These are phyloP conservation scores for Phytopythium helicoides DNA, from an alignment of 352 stramenopile genomes.

Conservation along the genomic window DNA sequence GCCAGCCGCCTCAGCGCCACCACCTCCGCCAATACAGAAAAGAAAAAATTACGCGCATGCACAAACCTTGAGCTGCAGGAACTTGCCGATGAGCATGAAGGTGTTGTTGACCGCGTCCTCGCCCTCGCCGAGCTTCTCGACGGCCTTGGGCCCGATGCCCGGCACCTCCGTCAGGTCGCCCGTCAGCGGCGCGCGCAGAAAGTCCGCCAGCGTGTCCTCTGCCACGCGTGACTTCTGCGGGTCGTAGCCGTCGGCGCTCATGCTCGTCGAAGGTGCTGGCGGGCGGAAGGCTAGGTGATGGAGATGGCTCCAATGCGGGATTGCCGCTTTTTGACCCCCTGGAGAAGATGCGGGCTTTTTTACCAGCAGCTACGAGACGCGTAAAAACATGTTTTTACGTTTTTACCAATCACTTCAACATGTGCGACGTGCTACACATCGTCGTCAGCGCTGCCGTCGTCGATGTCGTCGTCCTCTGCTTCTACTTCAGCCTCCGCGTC, in stretches of 20 bases:
- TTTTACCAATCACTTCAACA: constrained; percentile 10
- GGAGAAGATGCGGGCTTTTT: no score
- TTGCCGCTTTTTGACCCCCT: no score
- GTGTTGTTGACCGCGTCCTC: constrained; percentile 94
- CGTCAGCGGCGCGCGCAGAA: constrained; percentile 89
- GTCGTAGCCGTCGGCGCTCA: constrained; percentile 87
- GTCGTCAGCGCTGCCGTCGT: neutral
- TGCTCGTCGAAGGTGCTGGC: constrained; percentile 4
- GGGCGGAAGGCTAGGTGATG: constrained; percentile 23
- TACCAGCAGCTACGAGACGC: no score
- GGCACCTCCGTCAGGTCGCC: constrained; percentile 94
- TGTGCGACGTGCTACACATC: neutral
- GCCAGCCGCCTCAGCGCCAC: no score
- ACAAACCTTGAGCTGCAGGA: constrained; percentile 73
- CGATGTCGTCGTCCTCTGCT: neutral
- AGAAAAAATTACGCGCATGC: neutral
- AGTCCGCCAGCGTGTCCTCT: constrained; percentile 91
- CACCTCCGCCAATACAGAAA: no score
- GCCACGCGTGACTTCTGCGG: constrained; percentile 90
- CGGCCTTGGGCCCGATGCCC: constrained; percentile 91
- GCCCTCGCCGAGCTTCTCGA: constrained; percentile 77
- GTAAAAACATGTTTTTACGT: constrained; percentile 14
- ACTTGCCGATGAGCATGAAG: constrained; percentile 98
- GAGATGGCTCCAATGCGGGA: no score
- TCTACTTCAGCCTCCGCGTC: neutral